Base-by-base conservation (phyloP, 2,329 filamentous ascomycete genomes). In the Colletotrichum sidae region DNA sequence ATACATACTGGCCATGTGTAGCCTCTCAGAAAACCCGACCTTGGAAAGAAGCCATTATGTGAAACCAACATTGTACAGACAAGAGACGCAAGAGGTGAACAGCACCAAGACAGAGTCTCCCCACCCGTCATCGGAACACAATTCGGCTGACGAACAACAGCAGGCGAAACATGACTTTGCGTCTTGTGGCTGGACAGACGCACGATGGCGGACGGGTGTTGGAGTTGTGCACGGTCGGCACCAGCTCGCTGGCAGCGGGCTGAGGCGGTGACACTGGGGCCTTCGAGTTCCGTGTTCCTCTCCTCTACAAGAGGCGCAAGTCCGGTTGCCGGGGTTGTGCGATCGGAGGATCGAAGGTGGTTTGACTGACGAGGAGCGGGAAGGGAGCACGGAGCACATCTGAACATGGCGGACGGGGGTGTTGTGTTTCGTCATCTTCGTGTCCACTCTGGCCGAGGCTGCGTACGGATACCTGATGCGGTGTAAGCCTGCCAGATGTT, bases 241-340 rank as follows among this genome's bases (percentile, higher is more conserved):
- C 51, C 45, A 49, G 45, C 46, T 51, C 38, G 62, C 49, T 53
- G 57, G 62, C 57, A 37, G 62, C 35, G 51, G 57, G 62, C 57
- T 33, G 62, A 25, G 51, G 47, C 53, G 57, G 46, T 52, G 52
- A 65, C 46, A 59, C 49, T 33, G n/a, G 37, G 54, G 35, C 39
- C 47, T 35, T 38, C 39, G 60, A 41, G 41, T 35, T 37, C 49
- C 54, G 60, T 17, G 53, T 17, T 59, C 52, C 58, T 60, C 56
- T 25, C 25, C 25, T 25, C 25, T 5, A 25, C 25, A 25, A 25
- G 25, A 5, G 25, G 25, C 56, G 46, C 61, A 61, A 51, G 46
- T 41, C 58, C 37, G 63, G 63, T 66, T 66, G 63, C 63, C 42
- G 34, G 63, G 63, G 63, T 62, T 57, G 52, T 66, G 42, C 58